A percentile compares a stretch with the other conserved stretches of the same genome.
Evolutionary conservation across 2,329 filamentous ascomycete species (phyloP).

Genomic region (Ceratocystis ficicola): DNA sequence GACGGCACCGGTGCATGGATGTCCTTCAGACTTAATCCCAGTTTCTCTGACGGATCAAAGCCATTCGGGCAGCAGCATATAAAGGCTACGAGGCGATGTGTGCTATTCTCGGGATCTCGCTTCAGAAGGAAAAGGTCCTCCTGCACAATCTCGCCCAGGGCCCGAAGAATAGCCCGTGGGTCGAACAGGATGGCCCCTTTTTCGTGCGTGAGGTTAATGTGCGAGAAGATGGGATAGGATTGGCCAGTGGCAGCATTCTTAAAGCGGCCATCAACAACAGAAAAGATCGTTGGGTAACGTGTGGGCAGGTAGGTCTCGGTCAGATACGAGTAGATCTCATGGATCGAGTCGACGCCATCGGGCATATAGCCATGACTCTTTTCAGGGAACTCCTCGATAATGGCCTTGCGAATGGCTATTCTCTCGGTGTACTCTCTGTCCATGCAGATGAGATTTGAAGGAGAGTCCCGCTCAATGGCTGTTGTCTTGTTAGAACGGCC

Average conservation of each 20-base stretch:
- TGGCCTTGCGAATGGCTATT: constrained; percentile 31
- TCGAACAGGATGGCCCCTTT: constrained; percentile 23
- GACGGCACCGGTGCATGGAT: constrained; percentile 43
- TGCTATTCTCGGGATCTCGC: constrained; percentile 27
- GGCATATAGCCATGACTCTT: constrained; percentile 35
- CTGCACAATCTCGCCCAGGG: constrained; percentile 40
- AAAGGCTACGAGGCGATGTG: constrained; percentile 37
- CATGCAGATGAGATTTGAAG: constrained; percentile 42
- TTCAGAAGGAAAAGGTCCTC: constrained; percentile 43
- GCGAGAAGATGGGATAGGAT: constrained; percentile 27
- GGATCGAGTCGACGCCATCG: constrained; percentile 33
- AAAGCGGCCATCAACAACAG: constrained; percentile 24
- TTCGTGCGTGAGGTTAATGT: constrained; percentile 9
- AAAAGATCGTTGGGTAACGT: constrained; percentile 40
- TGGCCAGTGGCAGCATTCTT: constrained; percentile 33
- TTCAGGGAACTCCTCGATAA: constrained; percentile 32
- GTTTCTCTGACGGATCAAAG: constrained; percentile 40
- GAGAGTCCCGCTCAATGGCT: constrained; percentile 35
- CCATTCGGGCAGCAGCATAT: constrained; percentile 42
- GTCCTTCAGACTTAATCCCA: constrained; percentile 37
- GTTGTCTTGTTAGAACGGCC: neutral
- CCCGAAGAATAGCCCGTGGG: constrained; percentile 30
- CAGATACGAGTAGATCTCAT: constrained; percentile 39
- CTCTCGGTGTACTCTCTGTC: constrained; percentile 40
- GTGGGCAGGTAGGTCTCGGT: constrained; percentile 37